Evolutionary conservation across 257 asterid genomes (phyloP), one percentile per base, ranked within the genome.

Genomic region (Petrea volubilis): DNA sequence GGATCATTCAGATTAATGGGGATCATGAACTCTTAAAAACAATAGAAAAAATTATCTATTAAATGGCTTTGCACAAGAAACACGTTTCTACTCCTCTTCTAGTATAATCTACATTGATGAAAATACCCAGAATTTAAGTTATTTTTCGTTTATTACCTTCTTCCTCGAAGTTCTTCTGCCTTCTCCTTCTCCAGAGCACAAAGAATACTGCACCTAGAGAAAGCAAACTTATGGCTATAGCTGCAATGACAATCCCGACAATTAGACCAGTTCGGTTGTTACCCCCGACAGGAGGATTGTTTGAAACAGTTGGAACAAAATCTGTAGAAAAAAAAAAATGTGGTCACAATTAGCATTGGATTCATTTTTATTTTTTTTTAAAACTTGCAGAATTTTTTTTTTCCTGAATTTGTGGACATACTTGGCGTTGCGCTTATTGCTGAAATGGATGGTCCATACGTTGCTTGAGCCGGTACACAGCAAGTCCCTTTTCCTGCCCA

Each of bases 401-500:
- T 9, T 18, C 44, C 27, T 20, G 23, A 62, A 21, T 40, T n/a
- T 49, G 44, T 41, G 4, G 18, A 78, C 57, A 29, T 82, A 87
- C 96, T 85, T 74, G 96, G 86, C 51, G 82, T 85, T 23, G 85
- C 93, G 43, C 95, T 87, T 53, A 88, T 79, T 7, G 96, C 97
- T 21, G 94, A 85, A 65, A 91, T 80, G 3, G 80, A 78, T 63
- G 97, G 97, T 50, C 97, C 97, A 74, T 87, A 91, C 15, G 81
- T 15, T 36, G 87, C 80, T 77, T 64, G 93, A 23, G 0, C 7
- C 64, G 97, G 97, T 23, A 87, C 88, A 77, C 95, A 87, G 58
- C 95, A 88, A 66, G 97, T 88, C 71, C 96, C 96, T 79, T 87
- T 91, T 67, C 96, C 97, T 6, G 90, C 96, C 97, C 97, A 91